phyloP scores from a whole-genome alignment of 371 early-diverging fungal genomes.

The Mortierella sp. region DNA sequence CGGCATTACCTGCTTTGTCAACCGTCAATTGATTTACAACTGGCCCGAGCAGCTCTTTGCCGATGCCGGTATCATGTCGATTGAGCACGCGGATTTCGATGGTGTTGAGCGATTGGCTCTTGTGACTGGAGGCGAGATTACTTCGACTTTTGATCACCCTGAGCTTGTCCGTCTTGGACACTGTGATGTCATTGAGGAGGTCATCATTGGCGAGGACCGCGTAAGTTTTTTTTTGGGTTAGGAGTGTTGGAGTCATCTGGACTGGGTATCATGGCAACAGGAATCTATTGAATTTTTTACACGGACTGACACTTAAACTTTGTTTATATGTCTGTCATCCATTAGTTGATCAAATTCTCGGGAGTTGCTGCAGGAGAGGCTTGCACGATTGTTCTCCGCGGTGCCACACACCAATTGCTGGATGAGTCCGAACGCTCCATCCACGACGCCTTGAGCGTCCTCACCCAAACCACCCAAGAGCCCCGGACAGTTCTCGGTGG shows the following conservation, averaged over 20 bases:
- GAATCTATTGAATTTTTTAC: too few relatives aligned
- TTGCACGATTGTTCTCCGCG: slow-evolving; percentile 98
- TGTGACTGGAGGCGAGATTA: slow-evolving; percentile 98
- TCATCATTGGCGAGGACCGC: slow-evolving; percentile 98
- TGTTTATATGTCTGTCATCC: neutral
- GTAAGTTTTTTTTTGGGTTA: slow-evolving; percentile 37
- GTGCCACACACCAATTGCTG: slow-evolving; percentile 97
- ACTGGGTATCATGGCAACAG: too few relatives aligned
- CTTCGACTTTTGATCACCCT: slow-evolving; percentile 99
- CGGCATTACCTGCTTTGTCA: slow-evolving; percentile 99
- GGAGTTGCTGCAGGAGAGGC: slow-evolving; percentile 98
- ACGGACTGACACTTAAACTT: too few relatives aligned
- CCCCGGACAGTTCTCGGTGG: slow-evolving; percentile 98
- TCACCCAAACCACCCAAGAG: slow-evolving; percentile 96
- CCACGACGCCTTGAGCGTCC: slow-evolving; percentile 99
- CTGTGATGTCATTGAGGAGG: slow-evolving; percentile 97
- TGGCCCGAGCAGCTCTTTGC: slow-evolving; percentile 99
- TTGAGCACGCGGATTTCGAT: slow-evolving; percentile 99
- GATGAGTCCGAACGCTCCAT: slow-evolving; percentile 99
- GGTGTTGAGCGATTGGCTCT: slow-evolving; percentile 98
- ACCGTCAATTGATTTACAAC: slow-evolving; percentile 99
- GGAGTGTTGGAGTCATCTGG: neutral
- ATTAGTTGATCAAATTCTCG: slow-evolving; percentile 93
- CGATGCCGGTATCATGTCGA: slow-evolving; percentile 95
- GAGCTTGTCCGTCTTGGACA: slow-evolving; percentile 95